phyloP scores from a whole-genome alignment of 1,139 yeast species.

The Pichia sp. region DNA sequence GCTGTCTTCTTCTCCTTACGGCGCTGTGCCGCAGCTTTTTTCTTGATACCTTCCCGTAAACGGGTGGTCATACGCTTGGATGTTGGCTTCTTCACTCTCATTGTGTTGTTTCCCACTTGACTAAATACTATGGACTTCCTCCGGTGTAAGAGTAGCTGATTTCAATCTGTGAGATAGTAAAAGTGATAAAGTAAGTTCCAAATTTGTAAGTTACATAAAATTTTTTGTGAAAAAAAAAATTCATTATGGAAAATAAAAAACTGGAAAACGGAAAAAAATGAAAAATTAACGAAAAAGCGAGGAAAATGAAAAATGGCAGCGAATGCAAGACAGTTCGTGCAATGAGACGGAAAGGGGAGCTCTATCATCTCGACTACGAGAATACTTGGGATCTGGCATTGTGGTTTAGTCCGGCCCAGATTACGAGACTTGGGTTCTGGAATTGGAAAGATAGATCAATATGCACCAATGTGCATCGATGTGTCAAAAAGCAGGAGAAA shows the following conservation, averaged over 20 bases:
- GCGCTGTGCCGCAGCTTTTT: constrained; percentile 88
- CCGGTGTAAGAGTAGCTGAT: not conserved
- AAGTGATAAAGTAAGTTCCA: not conserved
- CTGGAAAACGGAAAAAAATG: not conserved
- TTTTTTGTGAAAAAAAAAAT: not conserved
- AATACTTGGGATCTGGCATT: too few relatives aligned
- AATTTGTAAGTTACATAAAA: not conserved
- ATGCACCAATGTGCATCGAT: too few relatives aligned
- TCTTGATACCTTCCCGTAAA: constrained; percentile 92
- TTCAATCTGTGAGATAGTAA: not conserved
- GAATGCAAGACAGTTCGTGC: too few relatives aligned
- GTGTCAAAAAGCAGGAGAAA: too few relatives aligned
- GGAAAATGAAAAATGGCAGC: not conserved
- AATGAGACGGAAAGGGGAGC: too few relatives aligned
- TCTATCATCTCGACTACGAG: too few relatives aligned
- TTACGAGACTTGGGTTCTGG: too few relatives aligned
- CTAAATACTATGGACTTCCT: not conserved
- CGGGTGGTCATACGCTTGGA: constrained; percentile 87
- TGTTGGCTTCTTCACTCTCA: constrained; percentile 58
- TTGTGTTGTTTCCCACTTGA: constrained; percentile 12
- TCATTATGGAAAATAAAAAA: not conserved
- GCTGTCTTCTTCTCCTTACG: constrained; percentile 77
- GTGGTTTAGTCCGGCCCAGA: too few relatives aligned
- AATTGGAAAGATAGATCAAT: too few relatives aligned
- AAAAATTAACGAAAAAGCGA: not conserved